Base-by-base conservation (phyloP, 352 stramenopile species). In the Globisporangium emineosum region DNA sequence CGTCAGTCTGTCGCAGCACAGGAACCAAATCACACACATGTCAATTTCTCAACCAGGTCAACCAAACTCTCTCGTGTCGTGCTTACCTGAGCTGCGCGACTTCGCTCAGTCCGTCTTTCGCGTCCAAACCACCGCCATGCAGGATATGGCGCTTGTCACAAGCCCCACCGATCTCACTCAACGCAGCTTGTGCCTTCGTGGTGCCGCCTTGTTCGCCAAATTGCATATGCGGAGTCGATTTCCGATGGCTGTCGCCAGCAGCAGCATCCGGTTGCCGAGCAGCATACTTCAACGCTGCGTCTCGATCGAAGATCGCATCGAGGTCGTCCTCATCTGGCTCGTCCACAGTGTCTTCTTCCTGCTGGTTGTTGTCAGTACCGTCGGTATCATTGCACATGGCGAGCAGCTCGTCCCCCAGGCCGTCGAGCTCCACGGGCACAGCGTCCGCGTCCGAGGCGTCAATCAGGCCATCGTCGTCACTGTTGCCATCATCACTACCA, bases 1-100 rank as follows among this genome's bases (percentile, higher is more conserved):
- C 7, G 78, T 83, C 43, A 76, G 75, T 69, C 81, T 88, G 53
- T 6, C 17, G 6, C 17, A 1, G 56, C 33, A n/a, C 50, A 49
- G n/a, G n/a, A n/a, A n/a, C n/a, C 19, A 15, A 35, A 0, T 7
- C 50, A 32, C 29, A 32, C 8, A 12, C 30, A 57, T 25, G 17
- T n/a, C n/a, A n/a, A n/a, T n/a, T n/a, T n/a, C n/a, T n/a, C n/a
- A n/a, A n/a, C n/a, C n/a, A n/a, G n/a, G n/a, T n/a, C n/a, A n/a
- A n/a, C n/a, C n/a, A n/a, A n/a, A n/a, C n/a, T n/a, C n/a, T n/a
- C n/a, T n/a, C n/a, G n/a, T n/a, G n/a, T n/a, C n/a, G n/a, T n/a
- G n/a, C 60, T 61, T 72, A 72, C 68, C 68, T 75, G 60, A 75
- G 68, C 12, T 72, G 68, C 12, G 65, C 60, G 50, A 64, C 50